Base-by-base conservation (phyloP, 805 yeast species). In the Saturnispora bothae region DNA sequence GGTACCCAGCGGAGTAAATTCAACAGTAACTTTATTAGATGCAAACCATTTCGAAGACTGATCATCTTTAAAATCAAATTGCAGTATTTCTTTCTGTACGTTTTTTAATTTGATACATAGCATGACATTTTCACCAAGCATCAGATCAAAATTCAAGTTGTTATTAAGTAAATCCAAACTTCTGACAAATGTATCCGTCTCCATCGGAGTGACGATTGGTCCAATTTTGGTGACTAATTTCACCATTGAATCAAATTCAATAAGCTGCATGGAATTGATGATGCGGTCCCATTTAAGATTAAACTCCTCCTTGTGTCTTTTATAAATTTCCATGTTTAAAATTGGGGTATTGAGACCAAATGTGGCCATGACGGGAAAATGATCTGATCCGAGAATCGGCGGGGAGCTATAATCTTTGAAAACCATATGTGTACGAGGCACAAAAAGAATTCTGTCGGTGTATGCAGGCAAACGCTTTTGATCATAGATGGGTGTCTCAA, bases 381-480 rank as follows among this genome's bases (percentile, higher is more conserved):
- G 83, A 46, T 76, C 83, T 0, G 78, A 72, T 0, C 62, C 50
- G 6, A 35, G 34, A 4, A 57, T 40, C 1, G 49, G 49, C 5
- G 56, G 47, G 0, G 48, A 33, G 22, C 52, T 48, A 20, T 57
- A 52, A 2, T 43, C 18, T 2, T 36, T 43, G 23, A 47, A 34
- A 17, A 34, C 26, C 15, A 43, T 33, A 5, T 44, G 48, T 3
- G 56, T 17, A 5, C 41, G 31, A 17, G 41, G 54, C 1, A 66
- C 53, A 49, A 57, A 66, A 16, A 75, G 48, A 3, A 76, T 64
- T 23, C 83, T 60, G 43, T 76, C 83, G 0, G 81, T 74, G 49
- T 75, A 76, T 1, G 79, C 70, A 0, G 83, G 81, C 5, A 59
- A 53, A 34, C 81, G 57, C 15, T 49, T 54, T 4, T 47, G 31